A percentile compares a stretch with the other conserved stretches of the same genome.
phyloP scores from a whole-genome alignment of 495 filamentous ascomycete species.

The Xylaria scruposa region DNA sequence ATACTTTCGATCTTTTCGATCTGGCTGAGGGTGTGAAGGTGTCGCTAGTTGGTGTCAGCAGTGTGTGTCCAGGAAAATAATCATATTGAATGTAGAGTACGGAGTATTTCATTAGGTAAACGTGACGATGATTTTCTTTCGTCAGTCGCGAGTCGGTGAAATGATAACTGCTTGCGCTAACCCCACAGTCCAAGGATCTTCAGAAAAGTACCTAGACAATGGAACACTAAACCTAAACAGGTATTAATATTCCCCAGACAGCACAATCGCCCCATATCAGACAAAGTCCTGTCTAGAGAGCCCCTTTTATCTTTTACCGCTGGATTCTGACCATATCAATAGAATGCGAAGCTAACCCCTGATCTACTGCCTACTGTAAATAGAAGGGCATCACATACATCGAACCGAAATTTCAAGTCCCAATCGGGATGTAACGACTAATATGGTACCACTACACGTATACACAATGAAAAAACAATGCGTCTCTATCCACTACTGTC shows the following conservation, averaged over 20 bases:
- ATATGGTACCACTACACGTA: conserved; percentile 4
- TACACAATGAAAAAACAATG: conserved; percentile 16
- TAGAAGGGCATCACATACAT: conserved; percentile 19
- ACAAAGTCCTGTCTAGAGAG: neutral
- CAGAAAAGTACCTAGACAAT: neutral
- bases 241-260: neutral
- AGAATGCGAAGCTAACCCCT: neutral
- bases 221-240: neutral
- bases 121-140: conserved; percentile 19
- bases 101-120: conserved; percentile 16
- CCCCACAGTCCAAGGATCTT: too few relatives aligned
- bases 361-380: conserved; percentile 5
- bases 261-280: neutral
- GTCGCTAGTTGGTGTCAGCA: neutral
- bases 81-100: neutral
- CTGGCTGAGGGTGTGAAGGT: neutral
- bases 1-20: neutral
- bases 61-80: neutral
- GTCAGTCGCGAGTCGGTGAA: conserved; percentile 21
- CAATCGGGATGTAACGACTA: neutral
- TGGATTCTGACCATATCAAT: neutral
- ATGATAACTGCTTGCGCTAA: conserved; percentile 7
- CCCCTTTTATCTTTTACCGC: neutral
- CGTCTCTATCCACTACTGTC: conserved; percentile 17
- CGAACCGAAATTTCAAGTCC: neutral